Base-by-base conservation (phyloP, 352 stramenopile species). In the Phytophthora europaea region DNA sequence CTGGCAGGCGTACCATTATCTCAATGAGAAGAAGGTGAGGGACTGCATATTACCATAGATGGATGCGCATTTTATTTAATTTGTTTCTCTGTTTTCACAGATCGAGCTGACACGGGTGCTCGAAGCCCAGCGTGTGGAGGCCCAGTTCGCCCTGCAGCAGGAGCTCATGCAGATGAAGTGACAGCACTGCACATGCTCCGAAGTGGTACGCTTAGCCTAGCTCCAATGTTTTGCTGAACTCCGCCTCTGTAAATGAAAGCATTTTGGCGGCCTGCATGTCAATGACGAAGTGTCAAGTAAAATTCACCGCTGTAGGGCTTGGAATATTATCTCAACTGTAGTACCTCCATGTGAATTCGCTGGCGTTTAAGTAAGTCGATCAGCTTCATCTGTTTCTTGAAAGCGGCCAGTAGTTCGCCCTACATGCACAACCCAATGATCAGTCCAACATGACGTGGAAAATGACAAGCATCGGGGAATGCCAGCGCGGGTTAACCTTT, bases 301-400 rank as follows among this genome's bases (percentile, higher is more conserved):
- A 53, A 57, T 43, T 48, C 3, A 50, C 13, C 18, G 10, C 7
- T 50, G 16, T 48, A 48, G 13, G 13, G 12, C 22, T 48, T 59
- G 31, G 4, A 6, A 43, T 12, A 43, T 9, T 18, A 16, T 45
- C 6, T 51, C 12, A 26, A 5, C n/a, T 28, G 12, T 18, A 6
- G 7, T 66, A 93, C 84, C 78, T 96, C 89, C 82, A 96, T 92
- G 75, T 96, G 89, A 63, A 96, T 92, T 43, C 88, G 87, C 70
- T 96, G 89, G 12, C 89, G 84, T 54, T 93, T 96, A 43, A 96
- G 81, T 52, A 96, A n/a, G 33, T 95, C 89, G 52, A 95, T 94
- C 36, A 95, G 83, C 63, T 94, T 94, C 81, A 94, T 93, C 61
- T 96, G 89, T 70, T 94, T 94, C 64, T 94, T 94, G 73, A 96